A percentile compares a stretch with the other conserved stretches of the same genome.
Evolutionary conservation across 2,329 filamentous ascomycete genomes (phyloP).

Genomic region (Pseudogymnoascus sp.): DNA sequence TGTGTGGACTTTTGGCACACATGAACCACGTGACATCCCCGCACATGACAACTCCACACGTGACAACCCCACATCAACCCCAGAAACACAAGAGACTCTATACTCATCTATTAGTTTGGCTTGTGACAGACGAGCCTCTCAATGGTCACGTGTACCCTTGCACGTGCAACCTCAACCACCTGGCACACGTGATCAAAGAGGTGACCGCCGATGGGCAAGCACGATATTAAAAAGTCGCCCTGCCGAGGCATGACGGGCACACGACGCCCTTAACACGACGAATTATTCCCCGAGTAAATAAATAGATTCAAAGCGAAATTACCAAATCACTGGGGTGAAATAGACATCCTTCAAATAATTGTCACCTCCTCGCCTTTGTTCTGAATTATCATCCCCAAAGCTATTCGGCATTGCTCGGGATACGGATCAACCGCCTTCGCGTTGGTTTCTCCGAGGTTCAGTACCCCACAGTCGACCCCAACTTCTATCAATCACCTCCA

Average conservation of each 20-base stretch:
- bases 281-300: background rate
- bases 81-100: background rate
- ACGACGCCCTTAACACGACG: background rate
- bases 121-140: background rate
- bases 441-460: slow-evolving; percentile 10
- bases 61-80: background rate
- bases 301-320: background rate
- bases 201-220: background rate
- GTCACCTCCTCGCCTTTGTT: background rate
- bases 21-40: background rate
- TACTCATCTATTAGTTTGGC: background rate
- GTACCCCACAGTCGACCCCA: slow-evolving; percentile 8
- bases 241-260: slow-evolving; percentile 1
- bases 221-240: background rate
- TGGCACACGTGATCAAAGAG: background rate
- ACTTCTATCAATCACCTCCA: background rate
- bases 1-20: too few species aligned
- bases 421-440: slow-evolving; percentile 6
- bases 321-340: too few species aligned
- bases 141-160: background rate
- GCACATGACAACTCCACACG: too few species aligned
- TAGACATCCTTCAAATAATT: background rate
- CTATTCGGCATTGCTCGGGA: slow-evolving; percentile 7
- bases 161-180: background rate
- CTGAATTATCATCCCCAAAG: background rate